Conservation (phyloP, 2,329 filamentous ascomycete species). For the Aspergillus candidus region DNA sequence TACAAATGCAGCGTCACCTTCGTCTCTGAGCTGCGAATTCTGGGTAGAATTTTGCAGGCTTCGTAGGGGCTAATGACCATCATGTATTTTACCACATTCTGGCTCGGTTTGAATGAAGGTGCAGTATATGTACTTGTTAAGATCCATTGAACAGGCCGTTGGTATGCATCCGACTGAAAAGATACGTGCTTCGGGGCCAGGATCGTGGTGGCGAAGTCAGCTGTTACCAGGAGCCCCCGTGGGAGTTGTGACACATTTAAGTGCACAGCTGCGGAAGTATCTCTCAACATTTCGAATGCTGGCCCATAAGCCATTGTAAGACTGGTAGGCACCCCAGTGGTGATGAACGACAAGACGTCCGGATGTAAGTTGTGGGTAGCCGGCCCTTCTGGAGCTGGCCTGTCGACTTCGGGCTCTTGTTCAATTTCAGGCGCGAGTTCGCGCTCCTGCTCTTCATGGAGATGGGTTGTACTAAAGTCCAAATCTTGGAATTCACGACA, state of each 20-base stretch:
- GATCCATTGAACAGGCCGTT: constrained; percentile 52
- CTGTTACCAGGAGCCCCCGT: constrained; percentile 41
- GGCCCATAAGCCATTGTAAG: constrained; percentile 33
- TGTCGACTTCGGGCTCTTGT: constrained; percentile 51
- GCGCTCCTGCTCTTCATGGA: constrained; percentile 62
- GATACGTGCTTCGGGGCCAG: constrained; percentile 5
- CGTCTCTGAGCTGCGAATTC: constrained; percentile 29
- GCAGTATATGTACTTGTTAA: constrained; percentile 27
- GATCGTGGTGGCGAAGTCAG: constrained; percentile 49
- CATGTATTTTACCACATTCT: constrained; percentile 21
- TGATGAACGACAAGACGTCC: constrained; percentile 39
- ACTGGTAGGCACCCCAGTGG: constrained; percentile 26
- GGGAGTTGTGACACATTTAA: constrained; percentile 36
- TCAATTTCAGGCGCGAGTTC: constrained; percentile 62
- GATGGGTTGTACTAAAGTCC: constrained; percentile 29
- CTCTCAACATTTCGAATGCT: constrained; percentile 42
- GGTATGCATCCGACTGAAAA: constrained; percentile 40
- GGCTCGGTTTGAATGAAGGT: neutral
- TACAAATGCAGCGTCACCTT: constrained; percentile 48
- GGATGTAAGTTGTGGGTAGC: constrained; percentile 39
- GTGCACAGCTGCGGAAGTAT: constrained; percentile 36
- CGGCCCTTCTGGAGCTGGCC: constrained; percentile 39
- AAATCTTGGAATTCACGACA: constrained; percentile 34
- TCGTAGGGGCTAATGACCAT: constrained; percentile 58
- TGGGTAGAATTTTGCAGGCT: constrained; percentile 46